Base-by-base conservation (phyloP, 148 eudicot species). In the Nepenthes mirabilis region DNA sequence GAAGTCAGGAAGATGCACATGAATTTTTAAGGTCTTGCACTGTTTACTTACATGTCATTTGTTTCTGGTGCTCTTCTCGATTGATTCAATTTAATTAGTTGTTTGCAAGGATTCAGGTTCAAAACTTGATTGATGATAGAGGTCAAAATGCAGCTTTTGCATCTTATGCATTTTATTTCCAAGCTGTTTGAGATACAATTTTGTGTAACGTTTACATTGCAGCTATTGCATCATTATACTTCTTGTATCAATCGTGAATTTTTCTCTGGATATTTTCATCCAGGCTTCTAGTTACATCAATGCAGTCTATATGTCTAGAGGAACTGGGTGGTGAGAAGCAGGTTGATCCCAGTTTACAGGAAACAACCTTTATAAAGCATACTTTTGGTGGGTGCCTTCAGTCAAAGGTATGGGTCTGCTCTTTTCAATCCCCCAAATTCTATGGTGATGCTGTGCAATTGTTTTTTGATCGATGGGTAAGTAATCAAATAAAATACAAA, bases 1-100 rank as follows among this genome's bases (percentile, higher is more conserved):
- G 96, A 59, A 88, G 96, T 73, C 96, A 91, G 74, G 97, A 91
- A 85, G 97, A 91, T 70, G 97, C 97, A 47, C 97, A 91, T 72
- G 97, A 91, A 77, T 91, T 88, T 70, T 85, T 91, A 66, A 81
- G 97, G 97, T 91, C 60, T 62, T 70, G 34, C 69, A 37, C 53
- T 54, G 47, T 58, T 11, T 67, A 51, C 57, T 36, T 37, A 34
- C 52, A 37, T 23, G 34, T 59, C 9, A 33, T 52, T 59, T 60
- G 34, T 63, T 64, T 36, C 2, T 57, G 43, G 33, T 45, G 55
- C 52, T 63, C 33, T 35, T 53, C 10, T 13, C 35, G n/a, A 55
- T 8, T 4, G 9, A 37, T 35, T 3, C n/a, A 59, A 54, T 48
- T 8, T 64, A 32, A 57, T 45, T 56, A 7, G 3, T 61, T 51